Evolutionary conservation across 768 basidiomycete genomes (phyloP).

Genomic region (Cyathus striatus): DNA sequence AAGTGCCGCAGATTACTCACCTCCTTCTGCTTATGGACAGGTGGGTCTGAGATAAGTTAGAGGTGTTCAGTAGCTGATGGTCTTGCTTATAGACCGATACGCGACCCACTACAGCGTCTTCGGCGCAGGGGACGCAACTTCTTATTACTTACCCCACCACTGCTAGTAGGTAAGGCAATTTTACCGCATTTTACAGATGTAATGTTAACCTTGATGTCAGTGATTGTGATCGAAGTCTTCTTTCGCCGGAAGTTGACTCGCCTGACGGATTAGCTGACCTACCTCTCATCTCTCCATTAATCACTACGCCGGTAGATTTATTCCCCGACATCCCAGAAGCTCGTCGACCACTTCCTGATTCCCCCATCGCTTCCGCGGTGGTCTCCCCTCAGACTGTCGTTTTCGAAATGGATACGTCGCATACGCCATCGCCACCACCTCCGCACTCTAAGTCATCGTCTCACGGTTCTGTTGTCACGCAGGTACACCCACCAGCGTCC

Average conservation of each 20-base stretch:
- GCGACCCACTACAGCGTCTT: constrained; percentile 16
- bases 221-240: constrained; percentile 13
- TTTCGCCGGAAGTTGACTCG: constrained; percentile 27
- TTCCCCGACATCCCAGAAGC: constrained; percentile 23
- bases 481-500: too few species aligned
- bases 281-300: constrained; percentile 27
- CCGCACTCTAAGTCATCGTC: too few species aligned
- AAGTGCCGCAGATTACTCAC: constrained; percentile 5
- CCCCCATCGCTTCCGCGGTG: constrained; percentile 10
- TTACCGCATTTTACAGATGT: not conserved
- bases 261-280: constrained; percentile 27
- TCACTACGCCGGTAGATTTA: constrained; percentile 24
- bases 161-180: too few species aligned
- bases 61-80: constrained; percentile 1
- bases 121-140: too few species aligned
- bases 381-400: too few species aligned
- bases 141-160: too few species aligned
- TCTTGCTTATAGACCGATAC: constrained; percentile 12
- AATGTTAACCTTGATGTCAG: constrained; percentile 4
- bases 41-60: constrained; percentile 1
- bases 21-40: not conserved
- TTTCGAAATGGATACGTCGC: too few species aligned
- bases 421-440: too few species aligned
- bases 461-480: too few species aligned
- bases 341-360: constrained; percentile 22